phyloP scores from a whole-genome alignment of 73 alveolate genomes.

The Loxodes magnus region DNA sequence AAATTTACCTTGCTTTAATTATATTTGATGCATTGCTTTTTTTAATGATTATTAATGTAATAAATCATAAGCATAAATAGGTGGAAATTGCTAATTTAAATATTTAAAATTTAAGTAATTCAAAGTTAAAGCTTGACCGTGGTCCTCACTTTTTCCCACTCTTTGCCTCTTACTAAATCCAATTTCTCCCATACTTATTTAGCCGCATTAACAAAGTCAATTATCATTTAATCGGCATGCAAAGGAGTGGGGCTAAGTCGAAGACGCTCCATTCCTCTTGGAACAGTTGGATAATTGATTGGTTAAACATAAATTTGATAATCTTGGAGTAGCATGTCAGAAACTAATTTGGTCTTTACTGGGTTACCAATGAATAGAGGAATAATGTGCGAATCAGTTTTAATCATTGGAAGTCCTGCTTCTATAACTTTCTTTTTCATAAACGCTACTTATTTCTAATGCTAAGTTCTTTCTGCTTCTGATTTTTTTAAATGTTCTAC shows the following conservation, averaged over 20 bases:
- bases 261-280: constrained; percentile 26
- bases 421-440: constrained; percentile 23
- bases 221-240: constrained; percentile 16
- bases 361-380: constrained; percentile 68
- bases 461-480: constrained; percentile 32
- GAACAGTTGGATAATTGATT: constrained; percentile 70
- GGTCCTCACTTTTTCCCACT: too few relatives aligned
- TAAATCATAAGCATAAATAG: too few relatives aligned
- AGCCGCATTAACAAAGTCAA: constrained; percentile 17
- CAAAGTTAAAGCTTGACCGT: too few relatives aligned
- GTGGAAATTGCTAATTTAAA: too few relatives aligned
- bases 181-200: constrained; percentile 16
- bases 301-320: constrained; percentile 58
- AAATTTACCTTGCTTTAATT: too few relatives aligned
- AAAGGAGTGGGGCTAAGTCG: constrained; percentile 33
- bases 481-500: constrained; percentile 36
- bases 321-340: constrained; percentile 37
- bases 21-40: too few relatives aligned
- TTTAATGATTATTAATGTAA: too few relatives aligned
- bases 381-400: constrained; percentile 45
- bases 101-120: too few relatives aligned
- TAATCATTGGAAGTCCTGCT: constrained; percentile 43
- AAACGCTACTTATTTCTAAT: constrained; percentile 16
- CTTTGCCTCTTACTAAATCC: too few relatives aligned
- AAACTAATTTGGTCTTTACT: constrained; percentile 25